Conservation (phyloP, 2,329 filamentous ascomycete species). For the Phialophora verrucosa region DNA sequence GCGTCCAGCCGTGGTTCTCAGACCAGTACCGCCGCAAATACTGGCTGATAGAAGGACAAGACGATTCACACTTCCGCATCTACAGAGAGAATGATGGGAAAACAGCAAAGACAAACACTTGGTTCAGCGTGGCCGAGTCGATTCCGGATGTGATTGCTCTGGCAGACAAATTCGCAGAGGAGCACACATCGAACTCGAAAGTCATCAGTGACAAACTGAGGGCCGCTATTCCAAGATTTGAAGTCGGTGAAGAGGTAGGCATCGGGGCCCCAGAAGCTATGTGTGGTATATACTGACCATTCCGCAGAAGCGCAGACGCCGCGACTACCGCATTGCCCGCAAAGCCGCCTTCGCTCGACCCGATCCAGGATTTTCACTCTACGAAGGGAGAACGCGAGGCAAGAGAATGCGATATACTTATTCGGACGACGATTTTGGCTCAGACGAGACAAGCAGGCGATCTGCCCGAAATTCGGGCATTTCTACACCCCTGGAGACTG, state of each 20-base stretch:
- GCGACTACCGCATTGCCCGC: slow-evolving; percentile 85
- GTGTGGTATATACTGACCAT: slow-evolving; percentile 37
- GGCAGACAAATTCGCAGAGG: slow-evolving; percentile 76
- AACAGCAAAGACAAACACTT: slow-evolving; percentile 74
- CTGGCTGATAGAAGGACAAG: slow-evolving; percentile 89
- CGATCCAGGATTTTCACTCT: slow-evolving; percentile 87
- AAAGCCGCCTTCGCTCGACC: slow-evolving; percentile 87
- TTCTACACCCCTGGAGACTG: slow-evolving; percentile 73
- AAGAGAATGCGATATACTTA: slow-evolving; percentile 97
- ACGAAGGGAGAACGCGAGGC: slow-evolving; percentile 93
- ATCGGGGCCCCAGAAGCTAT: slow-evolving; percentile 14
- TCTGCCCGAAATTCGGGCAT: slow-evolving; percentile 72
- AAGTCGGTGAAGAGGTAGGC: slow-evolving; percentile 85
- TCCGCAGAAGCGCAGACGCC: slow-evolving; percentile 82
- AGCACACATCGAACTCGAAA: slow-evolving; percentile 76
- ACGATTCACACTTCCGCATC: slow-evolving; percentile 91
- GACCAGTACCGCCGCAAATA: slow-evolving; percentile 92
- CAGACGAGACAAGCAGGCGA: slow-evolving; percentile 66
- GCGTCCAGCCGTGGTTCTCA: slow-evolving; percentile 87
- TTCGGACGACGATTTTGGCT: slow-evolving; percentile 74
- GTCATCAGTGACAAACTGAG: slow-evolving; percentile 77
- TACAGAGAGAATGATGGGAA: slow-evolving; percentile 88
- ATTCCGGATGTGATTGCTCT: slow-evolving; percentile 84
- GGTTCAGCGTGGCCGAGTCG: slow-evolving; percentile 89
- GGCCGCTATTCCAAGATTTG: slow-evolving; percentile 83